A percentile compares a stretch with the other conserved stretches of the same genome.
Conservation (phyloP, 1,284 basidiomycete species). For the Leccinum angustisporum region DNA sequence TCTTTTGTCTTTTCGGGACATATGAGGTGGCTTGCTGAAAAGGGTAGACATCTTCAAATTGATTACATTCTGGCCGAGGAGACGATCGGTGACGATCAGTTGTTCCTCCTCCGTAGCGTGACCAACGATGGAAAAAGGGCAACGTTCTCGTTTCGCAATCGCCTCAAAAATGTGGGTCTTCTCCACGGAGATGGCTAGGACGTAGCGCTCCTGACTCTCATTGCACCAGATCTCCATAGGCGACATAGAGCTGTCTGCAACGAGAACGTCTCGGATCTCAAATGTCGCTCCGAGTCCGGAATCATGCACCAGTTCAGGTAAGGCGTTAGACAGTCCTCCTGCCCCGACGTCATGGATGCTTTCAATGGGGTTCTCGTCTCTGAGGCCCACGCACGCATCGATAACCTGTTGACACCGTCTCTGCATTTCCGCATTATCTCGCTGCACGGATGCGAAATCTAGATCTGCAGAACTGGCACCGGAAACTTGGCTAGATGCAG, state of each 20-base stretch:
- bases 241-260: slow-evolving; percentile 93
- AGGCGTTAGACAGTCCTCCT: slow-evolving; percentile 93
- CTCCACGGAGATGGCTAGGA: slow-evolving; percentile 79
- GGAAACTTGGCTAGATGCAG: slow-evolving; percentile 90
- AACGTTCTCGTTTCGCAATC: slow-evolving; percentile 87
- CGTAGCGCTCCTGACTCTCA: slow-evolving; percentile 97
- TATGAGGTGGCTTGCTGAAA: slow-evolving; percentile 95
- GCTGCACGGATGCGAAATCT: slow-evolving; percentile 96
- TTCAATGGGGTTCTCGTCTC: slow-evolving; percentile 79
- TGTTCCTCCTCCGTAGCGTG: slow-evolving; percentile 80
- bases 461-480: slow-evolving; percentile 88
- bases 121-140: slow-evolving; percentile 92
- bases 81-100: slow-evolving; percentile 87
- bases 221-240: slow-evolving; percentile 99
- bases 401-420: slow-evolving; percentile 97
- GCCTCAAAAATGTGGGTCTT: slow-evolving; percentile 63
- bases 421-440: slow-evolving; percentile 99
- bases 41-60: slow-evolving; percentile 92
- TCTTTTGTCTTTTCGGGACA: slow-evolving; percentile 76
- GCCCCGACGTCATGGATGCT: slow-evolving; percentile 99
- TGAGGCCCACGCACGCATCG: slow-evolving; percentile 79
- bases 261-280: slow-evolving; percentile 91
- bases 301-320: slow-evolving; percentile 97
- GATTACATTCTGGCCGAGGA: slow-evolving; percentile 81
- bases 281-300: slow-evolving; percentile 88